Evolutionary conservation across 2,329 filamentous ascomycete genomes (phyloP).

Genomic region (Didymella lethalis): DNA sequence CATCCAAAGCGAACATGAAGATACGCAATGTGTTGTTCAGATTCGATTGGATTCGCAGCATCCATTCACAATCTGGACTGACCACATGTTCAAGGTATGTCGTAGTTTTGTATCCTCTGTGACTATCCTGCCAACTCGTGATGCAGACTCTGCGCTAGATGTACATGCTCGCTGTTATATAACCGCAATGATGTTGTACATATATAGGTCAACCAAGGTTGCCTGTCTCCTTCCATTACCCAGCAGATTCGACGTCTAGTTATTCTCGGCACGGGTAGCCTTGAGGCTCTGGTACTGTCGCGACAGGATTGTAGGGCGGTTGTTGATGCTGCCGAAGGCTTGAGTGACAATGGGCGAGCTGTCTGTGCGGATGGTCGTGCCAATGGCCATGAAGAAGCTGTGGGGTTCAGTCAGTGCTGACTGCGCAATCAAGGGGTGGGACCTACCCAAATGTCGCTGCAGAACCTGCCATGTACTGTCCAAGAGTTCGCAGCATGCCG

Average conservation of each 20-base stretch:
- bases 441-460: conserved; percentile 93
- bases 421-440: neutral
- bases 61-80: neutral
- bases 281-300: conserved; percentile 43
- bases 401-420: conserved; percentile 23
- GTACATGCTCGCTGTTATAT: conserved; percentile 23
- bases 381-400: conserved; percentile 98
- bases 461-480: conserved; percentile 96
- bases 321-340: conserved; percentile 74
- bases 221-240: neutral
- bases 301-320: conserved; percentile 75
- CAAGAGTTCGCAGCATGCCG: conserved; percentile 90
- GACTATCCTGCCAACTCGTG: neutral
- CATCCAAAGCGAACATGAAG: neutral
- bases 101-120: neutral
- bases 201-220: conserved; percentile 11
- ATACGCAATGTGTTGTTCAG: neutral
- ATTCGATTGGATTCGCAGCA: neutral
- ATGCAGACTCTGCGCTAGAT: conserved; percentile 16
- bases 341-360: conserved; percentile 77
- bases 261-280: conserved; percentile 37
- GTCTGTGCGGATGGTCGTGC: conserved; percentile 93
- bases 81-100: neutral
- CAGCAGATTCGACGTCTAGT: conserved; percentile 26
- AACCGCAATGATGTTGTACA: conserved; percentile 30